phyloP scores from a whole-genome alignment of 208 protist genomes.

The Novymonas esmeraldas region DNA sequence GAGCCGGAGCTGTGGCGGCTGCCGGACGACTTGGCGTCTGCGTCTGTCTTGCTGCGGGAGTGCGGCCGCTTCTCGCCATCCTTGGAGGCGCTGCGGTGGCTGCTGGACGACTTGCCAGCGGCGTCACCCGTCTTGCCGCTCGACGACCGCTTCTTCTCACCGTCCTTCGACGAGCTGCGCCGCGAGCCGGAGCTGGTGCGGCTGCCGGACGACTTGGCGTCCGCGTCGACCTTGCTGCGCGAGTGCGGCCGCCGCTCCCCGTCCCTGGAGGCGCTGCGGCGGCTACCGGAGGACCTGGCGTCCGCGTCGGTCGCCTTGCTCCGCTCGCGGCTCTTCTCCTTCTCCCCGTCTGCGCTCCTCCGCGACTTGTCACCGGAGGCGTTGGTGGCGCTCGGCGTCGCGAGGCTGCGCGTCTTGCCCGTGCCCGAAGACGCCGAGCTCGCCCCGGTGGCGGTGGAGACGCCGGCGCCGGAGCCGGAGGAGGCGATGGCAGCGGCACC shows the following conservation, averaged over 20 bases:
- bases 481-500: constrained; percentile 14
- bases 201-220: constrained; percentile 22
- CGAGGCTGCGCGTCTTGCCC: constrained; percentile 3
- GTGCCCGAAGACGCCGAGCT: background rate
- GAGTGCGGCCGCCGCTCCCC: background rate
- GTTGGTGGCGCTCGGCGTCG: background rate
- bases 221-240: background rate
- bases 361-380: background rate
- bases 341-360: background rate
- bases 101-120: constrained; percentile 3
- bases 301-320: constrained; percentile 9
- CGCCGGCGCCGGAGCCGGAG: constrained; percentile 1
- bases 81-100: background rate
- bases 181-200: constrained; percentile 5
- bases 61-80: background rate
- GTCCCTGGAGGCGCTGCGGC: background rate
- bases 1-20: constrained; percentile 29
- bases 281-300: constrained; percentile 3
- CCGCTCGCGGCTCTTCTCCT: background rate
- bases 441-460: background rate
- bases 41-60: background rate
- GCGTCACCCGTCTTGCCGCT: constrained; percentile 5
- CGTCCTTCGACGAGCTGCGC: background rate
- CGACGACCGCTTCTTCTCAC: background rate
- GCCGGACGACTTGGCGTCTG: constrained; percentile 13